A percentile compares a stretch with the other conserved stretches of the same genome.
Conservation (phyloP, 208 protist genomes). For the Trypanosoma grayi region DNA sequence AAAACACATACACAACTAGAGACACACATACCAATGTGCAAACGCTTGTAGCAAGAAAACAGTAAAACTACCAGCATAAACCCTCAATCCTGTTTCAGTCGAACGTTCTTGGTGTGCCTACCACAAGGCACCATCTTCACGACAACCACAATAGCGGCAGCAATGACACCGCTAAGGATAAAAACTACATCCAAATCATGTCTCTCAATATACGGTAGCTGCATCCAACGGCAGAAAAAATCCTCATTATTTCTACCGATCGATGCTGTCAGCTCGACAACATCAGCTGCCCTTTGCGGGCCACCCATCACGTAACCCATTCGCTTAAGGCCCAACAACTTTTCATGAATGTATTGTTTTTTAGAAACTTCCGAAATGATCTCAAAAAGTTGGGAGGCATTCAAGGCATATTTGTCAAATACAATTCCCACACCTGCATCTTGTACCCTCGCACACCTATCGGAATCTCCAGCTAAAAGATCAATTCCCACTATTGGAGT, state of each 20-base stretch:
- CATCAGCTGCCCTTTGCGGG: constrained; percentile 31
- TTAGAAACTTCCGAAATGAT: constrained; percentile 10
- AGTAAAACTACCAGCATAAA: too few species aligned
- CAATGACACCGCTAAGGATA: background rate
- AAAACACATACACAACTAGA: too few species aligned
- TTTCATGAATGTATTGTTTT: constrained; percentile 6
- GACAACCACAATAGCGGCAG: background rate
- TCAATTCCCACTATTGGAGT: constrained; percentile 10
- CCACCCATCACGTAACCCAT: constrained; percentile 42
- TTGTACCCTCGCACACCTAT: constrained; percentile 17
- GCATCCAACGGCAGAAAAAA: constrained; percentile 15
- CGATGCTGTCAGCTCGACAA: constrained; percentile 28
- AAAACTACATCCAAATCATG: constrained; percentile 21
- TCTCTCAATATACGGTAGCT: constrained; percentile 4
- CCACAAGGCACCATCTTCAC: background rate
- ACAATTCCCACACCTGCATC: constrained; percentile 13
- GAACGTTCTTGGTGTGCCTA: background rate
- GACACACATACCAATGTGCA: too few species aligned
- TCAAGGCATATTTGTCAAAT: constrained; percentile 14
- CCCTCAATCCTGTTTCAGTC: background rate
- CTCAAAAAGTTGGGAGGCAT: background rate
- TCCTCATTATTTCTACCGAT: constrained; percentile 20
- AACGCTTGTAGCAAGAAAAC: too few species aligned
- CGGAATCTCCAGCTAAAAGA: background rate
- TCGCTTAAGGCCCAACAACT: constrained; percentile 16